Evolutionary conservation across 2,329 filamentous ascomycete species (phyloP).

Genomic region (Knufia fluminis): DNA sequence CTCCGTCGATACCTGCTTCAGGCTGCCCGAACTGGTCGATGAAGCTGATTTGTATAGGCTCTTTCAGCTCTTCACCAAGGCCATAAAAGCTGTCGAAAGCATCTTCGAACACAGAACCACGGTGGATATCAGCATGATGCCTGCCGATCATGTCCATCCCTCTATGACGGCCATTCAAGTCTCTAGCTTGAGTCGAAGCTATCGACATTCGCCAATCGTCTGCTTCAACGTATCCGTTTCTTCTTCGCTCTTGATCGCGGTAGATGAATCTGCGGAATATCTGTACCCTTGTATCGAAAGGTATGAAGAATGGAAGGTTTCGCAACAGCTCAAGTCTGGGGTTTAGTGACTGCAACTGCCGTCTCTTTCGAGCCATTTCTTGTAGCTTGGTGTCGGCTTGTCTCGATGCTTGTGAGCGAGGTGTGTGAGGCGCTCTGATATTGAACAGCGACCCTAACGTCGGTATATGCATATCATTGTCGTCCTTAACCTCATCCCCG

Average conservation of each 20-base stretch:
- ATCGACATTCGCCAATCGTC: constrained; percentile 64
- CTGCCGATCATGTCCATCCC: constrained; percentile 38
- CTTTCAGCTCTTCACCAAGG: constrained; percentile 75
- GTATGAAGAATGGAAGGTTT: constrained; percentile 95
- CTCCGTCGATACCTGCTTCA: constrained; percentile 93
- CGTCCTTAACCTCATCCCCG: constrained; percentile 33
- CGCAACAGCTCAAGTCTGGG: constrained; percentile 83
- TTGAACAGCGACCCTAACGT: constrained; percentile 29
- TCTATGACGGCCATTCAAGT: constrained; percentile 31
- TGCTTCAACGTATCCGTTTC: constrained; percentile 60
- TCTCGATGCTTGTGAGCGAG: constrained; percentile 17
- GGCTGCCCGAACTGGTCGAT: constrained; percentile 77
- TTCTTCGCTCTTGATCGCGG: constrained; percentile 65
- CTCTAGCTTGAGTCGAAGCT: constrained; percentile 35
- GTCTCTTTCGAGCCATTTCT: constrained; percentile 53
- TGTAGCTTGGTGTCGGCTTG: constrained; percentile 16
- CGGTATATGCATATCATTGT: constrained; percentile 27
- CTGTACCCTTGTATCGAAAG: constrained; percentile 80
- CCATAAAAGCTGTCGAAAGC: constrained; percentile 75
- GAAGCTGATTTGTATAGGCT: constrained; percentile 94
- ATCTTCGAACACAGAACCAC: constrained; percentile 74
- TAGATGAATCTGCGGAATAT: constrained; percentile 91
- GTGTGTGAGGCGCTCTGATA: constrained; percentile 19
- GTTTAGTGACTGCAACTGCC: constrained; percentile 66
- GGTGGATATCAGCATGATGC: constrained; percentile 70